These are phyloP conservation scores for Apiospora aurea DNA, from an alignment of 2,329 filamentous ascomycete species.

Conservation along the genomic window DNA sequence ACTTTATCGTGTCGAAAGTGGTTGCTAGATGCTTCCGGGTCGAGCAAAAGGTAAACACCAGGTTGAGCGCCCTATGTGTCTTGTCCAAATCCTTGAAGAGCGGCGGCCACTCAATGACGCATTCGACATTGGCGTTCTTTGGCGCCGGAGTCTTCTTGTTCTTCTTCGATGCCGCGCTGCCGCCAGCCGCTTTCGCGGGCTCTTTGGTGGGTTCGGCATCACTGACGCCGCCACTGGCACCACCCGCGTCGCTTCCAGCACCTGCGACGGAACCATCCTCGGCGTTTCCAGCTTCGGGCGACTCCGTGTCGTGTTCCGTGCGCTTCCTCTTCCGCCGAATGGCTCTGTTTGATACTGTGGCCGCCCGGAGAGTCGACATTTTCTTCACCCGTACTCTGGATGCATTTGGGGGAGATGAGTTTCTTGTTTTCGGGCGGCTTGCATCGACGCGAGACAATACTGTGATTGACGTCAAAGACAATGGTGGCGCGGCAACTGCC, in stretches of 20 bases:
- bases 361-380: constrained; percentile 56
- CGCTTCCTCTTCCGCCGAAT: constrained; percentile 49
- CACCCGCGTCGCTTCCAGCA: constrained; percentile 4
- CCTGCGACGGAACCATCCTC: constrained; percentile 24
- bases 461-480: constrained; percentile 13
- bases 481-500: neutral
- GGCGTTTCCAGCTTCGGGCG: constrained; percentile 21
- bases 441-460: neutral
- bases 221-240: neutral
- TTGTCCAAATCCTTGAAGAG: constrained; percentile 76
- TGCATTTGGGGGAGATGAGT: neutral
- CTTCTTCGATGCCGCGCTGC: constrained; percentile 25
- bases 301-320: constrained; percentile 36
- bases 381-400: constrained; percentile 23
- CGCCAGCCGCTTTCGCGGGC: constrained; percentile 15
- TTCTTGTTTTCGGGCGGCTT: neutral
- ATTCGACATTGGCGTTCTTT: constrained; percentile 36
- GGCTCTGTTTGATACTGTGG: constrained; percentile 52
- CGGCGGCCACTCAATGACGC: constrained; percentile 71
- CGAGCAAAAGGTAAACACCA: constrained; percentile 94
- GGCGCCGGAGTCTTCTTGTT: constrained; percentile 32
- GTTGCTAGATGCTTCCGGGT: constrained; percentile 92
- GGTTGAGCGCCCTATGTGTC: constrained; percentile 83
- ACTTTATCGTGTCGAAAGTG: constrained; percentile 87
- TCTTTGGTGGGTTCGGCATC: constrained; percentile 5